phyloP scores from a whole-genome alignment of 139 green algal genomes.

The Coelastrella sp. region DNA sequence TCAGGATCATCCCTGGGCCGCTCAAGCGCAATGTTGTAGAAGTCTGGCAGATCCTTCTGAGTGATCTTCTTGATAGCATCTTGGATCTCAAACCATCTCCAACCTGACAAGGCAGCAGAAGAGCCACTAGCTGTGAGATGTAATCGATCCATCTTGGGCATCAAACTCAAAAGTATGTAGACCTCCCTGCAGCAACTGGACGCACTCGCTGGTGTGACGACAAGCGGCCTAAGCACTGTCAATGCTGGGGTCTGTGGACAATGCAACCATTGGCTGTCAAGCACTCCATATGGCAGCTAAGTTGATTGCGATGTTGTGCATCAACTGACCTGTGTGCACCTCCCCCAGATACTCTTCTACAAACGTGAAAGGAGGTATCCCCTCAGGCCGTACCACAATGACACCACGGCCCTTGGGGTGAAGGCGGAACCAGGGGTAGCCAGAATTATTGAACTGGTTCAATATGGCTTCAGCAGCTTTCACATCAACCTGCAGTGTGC shows the following conservation, averaged over 20 bases:
- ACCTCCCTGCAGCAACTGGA: no score
- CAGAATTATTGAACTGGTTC: conserved; percentile 29
- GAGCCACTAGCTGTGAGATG: no score
- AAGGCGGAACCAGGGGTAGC: conserved; percentile 87
- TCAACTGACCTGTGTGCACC: conserved; percentile 70
- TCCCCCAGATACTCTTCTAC: conserved; percentile 96
- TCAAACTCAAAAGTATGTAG: no score
- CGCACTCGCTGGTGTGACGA: not conserved
- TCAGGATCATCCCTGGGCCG: conserved; percentile 74
- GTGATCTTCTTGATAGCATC: conserved; percentile 66
- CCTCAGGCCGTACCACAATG: conserved; percentile 71
- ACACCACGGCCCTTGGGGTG: conserved; percentile 92
- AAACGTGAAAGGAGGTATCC: conserved; percentile 83
- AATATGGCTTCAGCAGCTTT: not conserved
- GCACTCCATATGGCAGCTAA: no score
- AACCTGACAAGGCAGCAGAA: conserved; percentile 61
- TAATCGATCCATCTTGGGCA: no score
- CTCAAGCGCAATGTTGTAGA: conserved; percentile 96
- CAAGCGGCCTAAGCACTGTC: not conserved
- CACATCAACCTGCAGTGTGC: not conserved
- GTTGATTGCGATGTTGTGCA: no score
- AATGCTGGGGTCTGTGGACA: no score
- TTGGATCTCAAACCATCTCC: conserved; percentile 96
- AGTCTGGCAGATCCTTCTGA: conserved; percentile 87
- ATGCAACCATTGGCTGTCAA: no score